Base-by-base conservation (phyloP, 495 filamentous ascomycete species). In the Hyaloscypha bicolor region DNA sequence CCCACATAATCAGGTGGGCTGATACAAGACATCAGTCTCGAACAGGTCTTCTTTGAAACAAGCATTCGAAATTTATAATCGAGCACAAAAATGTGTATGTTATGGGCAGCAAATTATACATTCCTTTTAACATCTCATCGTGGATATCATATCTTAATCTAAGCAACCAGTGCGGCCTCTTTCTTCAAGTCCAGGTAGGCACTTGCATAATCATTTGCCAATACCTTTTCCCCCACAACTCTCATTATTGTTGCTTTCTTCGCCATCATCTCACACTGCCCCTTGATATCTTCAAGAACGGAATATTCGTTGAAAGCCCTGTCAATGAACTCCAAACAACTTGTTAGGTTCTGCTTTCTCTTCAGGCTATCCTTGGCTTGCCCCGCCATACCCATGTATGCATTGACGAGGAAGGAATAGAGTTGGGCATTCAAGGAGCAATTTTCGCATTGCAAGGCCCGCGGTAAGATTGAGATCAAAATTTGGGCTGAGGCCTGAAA, bases 241-340 rank as follows among this genome's bases (percentile, higher is more conserved):
- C 88, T 88, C 84, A 92, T 91, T 51, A 96, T 82, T 9, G 90
- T 90, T 19, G 92, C 91, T 76, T 93, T 94, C 79, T 94, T 94
- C 2, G 90, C 91, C 80, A 96, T 86, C 86, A 92, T 89, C 79
- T 93, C 90, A 73, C 90, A 90, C 76, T 92, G 90, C 42, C 88
- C 90, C 25, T 82, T 77, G 21, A 89, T 79, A 78, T 97, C 92
- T 73, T 93, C 89, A 37, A 94, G 83, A 32, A 84, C 82, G 51
- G 90, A 87, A 69, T 85, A 96, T 64, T 91, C 86, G 73, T 83
- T 76, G 61, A 78, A 76, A 16, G 91, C 88, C 59, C 79, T 83
- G 66, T 92, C 90, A 37, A 94, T 82, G 37, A 88, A 88, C 51
- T 86, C 87, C 51, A 91, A 71, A 3, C 88, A 90, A 53, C 83